A percentile compares a stretch with the other conserved stretches of the same genome.
Evolutionary conservation across 768 basidiomycete species (phyloP).

Genomic region (Botryobasidium botryosum): DNA sequence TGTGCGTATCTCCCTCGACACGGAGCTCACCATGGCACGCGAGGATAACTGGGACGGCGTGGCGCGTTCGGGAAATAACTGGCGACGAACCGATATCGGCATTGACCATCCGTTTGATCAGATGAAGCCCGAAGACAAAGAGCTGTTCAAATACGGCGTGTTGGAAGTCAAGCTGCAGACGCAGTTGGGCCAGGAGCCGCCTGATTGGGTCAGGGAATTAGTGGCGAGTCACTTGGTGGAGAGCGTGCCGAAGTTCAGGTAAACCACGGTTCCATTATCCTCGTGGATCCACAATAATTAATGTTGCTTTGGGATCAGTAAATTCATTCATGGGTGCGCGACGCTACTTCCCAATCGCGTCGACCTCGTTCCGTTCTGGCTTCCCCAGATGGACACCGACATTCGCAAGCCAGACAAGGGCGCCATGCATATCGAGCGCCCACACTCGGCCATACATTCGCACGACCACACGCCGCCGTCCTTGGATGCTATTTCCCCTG

Average conservation of each 20-base stretch:
- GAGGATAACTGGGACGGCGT: constrained; percentile 94
- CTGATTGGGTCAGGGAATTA: constrained; percentile 92
- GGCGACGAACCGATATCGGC: constrained; percentile 87
- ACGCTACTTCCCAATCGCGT: constrained; percentile 84
- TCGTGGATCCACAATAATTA: neutral
- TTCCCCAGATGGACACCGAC: constrained; percentile 94
- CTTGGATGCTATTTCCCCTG: constrained; percentile 28
- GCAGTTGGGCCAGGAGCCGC: constrained; percentile 87
- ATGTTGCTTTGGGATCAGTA: constrained; percentile 26
- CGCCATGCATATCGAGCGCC: constrained; percentile 58
- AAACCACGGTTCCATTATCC: constrained; percentile 16
- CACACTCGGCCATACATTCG: constrained; percentile 30
- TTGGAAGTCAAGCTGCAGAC: constrained; percentile 97
- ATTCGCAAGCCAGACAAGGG: constrained; percentile 86
- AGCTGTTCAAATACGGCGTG: constrained; percentile 92
- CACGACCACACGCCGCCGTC: constrained; percentile 26
- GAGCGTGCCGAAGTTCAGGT: constrained; percentile 95
- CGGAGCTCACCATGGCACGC: constrained; percentile 81
- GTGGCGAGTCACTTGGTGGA: constrained; percentile 91
- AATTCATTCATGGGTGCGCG: constrained; percentile 94
- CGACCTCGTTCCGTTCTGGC: constrained; percentile 95
- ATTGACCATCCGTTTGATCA: constrained; percentile 84
- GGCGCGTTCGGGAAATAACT: constrained; percentile 66
- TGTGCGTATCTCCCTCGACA: constrained; percentile 96
- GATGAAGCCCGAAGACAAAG: constrained; percentile 59